These are phyloP conservation scores for Hericium erinaceus DNA, from an alignment of 768 basidiomycete genomes.

Conservation along the genomic window DNA sequence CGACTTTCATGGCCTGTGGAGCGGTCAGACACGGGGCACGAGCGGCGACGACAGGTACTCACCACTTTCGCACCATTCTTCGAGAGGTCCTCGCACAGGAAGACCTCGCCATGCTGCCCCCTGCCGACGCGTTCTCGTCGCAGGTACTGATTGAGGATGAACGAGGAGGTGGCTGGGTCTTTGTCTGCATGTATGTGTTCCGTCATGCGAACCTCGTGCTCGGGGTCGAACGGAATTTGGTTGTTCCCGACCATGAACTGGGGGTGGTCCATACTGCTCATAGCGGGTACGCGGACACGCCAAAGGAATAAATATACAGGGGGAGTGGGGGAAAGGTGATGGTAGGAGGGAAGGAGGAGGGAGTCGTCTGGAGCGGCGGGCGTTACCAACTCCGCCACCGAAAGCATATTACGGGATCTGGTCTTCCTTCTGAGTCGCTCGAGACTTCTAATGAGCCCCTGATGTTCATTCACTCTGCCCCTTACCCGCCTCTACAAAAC, in stretches of 20 bases:
- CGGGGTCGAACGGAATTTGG: conserved; percentile 10
- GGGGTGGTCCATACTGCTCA: conserved; percentile 9
- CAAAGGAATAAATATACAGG: neutral
- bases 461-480: neutral
- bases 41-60: conserved; percentile 22
- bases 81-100: conserved; percentile 50
- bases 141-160: conserved; percentile 80
- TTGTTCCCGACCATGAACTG: conserved; percentile 11
- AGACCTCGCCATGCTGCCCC: conserved; percentile 89
- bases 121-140: conserved; percentile 69
- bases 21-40: neutral
- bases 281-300: conserved; percentile 1
- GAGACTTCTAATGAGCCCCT: neutral
- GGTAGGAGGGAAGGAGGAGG: conserved; percentile 2
- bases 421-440: neutral
- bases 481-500: neutral
- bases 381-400: neutral
- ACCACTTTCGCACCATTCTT: conserved; percentile 31
- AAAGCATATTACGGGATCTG: neutral
- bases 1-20: conserved; percentile 68
- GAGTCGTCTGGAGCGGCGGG: neutral
- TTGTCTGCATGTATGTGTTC: conserved; percentile 21
- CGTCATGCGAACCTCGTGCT: conserved; percentile 12
- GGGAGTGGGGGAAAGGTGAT: conserved; percentile 1
- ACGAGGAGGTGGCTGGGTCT: conserved; percentile 25